phyloP scores from a whole-genome alignment of 176 grass and related monocot genomes.

The Rhynchospora tenuis region DNA sequence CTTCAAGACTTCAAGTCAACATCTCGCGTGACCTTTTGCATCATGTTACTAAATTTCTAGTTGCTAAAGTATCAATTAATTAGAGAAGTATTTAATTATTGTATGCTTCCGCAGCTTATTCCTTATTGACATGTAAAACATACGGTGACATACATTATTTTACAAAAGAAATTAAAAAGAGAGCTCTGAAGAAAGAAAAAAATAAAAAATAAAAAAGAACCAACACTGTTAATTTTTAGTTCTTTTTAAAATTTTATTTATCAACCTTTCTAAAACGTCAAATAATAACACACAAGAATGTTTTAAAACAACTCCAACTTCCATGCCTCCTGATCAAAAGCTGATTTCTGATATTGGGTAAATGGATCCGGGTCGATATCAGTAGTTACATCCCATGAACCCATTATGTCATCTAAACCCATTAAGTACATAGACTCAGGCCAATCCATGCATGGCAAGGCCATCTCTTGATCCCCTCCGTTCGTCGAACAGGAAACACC shows the following conservation, averaged over 20 bases:
- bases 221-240: not conserved
- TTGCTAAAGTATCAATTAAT: no score
- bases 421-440: constrained; percentile 60
- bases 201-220: not conserved
- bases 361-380: constrained; percentile 47
- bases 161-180: not conserved
- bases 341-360: constrained; percentile 52
- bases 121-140: constrained; percentile 5
- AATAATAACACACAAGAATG: constrained; percentile 18
- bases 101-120: not conserved
- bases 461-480: constrained; percentile 36
- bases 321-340: constrained; percentile 57
- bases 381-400: not conserved
- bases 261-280: constrained; percentile 18
- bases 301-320: constrained; percentile 37
- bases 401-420: constrained; percentile 48
- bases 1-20: no score
- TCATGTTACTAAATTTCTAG: no score
- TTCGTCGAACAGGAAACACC: constrained; percentile 19
- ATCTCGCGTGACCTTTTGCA: no score
- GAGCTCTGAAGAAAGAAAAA: not conserved
- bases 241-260: not conserved
- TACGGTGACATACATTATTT: constrained; percentile 13
- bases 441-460: constrained; percentile 54
- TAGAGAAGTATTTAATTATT: not conserved